phyloP scores from a whole-genome alignment of 2,329 filamentous ascomycete genomes.

The Dactylonectria estremocensis region DNA sequence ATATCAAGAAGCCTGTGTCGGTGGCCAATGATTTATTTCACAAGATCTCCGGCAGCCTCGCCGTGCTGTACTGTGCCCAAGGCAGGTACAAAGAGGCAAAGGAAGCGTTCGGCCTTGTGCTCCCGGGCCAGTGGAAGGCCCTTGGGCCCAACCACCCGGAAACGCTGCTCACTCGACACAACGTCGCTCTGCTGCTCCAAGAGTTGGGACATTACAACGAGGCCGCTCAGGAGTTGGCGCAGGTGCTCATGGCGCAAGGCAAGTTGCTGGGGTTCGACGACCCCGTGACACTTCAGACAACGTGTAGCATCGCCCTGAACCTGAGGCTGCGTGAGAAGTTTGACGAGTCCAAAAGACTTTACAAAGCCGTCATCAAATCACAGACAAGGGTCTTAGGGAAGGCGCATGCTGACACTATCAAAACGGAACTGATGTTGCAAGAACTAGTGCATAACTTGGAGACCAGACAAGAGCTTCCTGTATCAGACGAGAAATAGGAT shows the following conservation, averaged over 20 bases:
- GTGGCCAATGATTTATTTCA: background rate
- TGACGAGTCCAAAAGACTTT: conserved; percentile 4
- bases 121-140: background rate
- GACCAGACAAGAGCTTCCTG: no score
- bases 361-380: background rate
- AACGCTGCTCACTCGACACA: conserved; percentile 19
- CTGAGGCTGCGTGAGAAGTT: background rate
- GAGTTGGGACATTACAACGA: background rate
- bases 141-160: conserved; percentile 22
- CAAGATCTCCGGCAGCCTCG: conserved; percentile 17
- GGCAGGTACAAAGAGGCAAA: conserved; percentile 12
- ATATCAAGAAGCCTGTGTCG: background rate
- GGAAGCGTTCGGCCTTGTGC: conserved; percentile 4
- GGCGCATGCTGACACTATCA: background rate
- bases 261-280: conserved; percentile 5
- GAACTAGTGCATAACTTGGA: background rate
- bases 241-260: conserved; percentile 7
- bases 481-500: no score
- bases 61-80: conserved; percentile 11
- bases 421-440: background rate
- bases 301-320: conserved; percentile 14
- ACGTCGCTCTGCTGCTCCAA: conserved; percentile 17
- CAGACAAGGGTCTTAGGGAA: background rate
- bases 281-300: conserved; percentile 8
- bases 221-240: conserved; percentile 5